Conservation (phyloP, 2,329 filamentous ascomycete genomes). For the Microascus cirrosus region DNA sequence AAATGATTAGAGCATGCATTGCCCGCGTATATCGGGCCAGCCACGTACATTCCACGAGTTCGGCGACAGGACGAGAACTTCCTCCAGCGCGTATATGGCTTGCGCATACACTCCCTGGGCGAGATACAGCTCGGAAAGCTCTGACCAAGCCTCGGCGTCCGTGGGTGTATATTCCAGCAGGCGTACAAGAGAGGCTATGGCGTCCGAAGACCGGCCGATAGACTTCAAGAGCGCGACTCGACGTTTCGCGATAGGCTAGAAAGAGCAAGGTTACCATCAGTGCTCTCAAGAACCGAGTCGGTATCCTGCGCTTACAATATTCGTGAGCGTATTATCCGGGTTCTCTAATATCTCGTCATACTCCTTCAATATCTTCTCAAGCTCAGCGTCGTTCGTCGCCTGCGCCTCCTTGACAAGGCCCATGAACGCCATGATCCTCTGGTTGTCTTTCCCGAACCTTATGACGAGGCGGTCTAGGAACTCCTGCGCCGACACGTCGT, state of each 20-base stretch:
- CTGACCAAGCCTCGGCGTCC: slow-evolving; percentile 87
- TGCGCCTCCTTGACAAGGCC: slow-evolving; percentile 79
- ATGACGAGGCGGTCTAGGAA: slow-evolving; percentile 65
- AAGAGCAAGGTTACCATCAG: neutral
- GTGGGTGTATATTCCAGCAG: slow-evolving; percentile 77
- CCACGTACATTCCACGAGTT: slow-evolving; percentile 86
- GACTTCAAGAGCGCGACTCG: slow-evolving; percentile 69
- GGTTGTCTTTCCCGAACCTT: slow-evolving; percentile 76
- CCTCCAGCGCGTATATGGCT: slow-evolving; percentile 79
- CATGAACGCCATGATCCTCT: slow-evolving; percentile 72
- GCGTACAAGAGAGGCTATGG: slow-evolving; percentile 60
- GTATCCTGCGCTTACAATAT: slow-evolving; percentile 50
- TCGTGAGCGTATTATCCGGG: slow-evolving; percentile 51
- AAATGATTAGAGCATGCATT: neutral
- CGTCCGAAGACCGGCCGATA: slow-evolving; percentile 58
- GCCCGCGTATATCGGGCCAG: neutral
- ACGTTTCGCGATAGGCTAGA: slow-evolving; percentile 72
- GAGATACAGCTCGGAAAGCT: slow-evolving; percentile 80
- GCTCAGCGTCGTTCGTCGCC: slow-evolving; percentile 51
- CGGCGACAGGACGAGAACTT: slow-evolving; percentile 74
- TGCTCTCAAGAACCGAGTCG: neutral
- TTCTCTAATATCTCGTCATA: slow-evolving; percentile 62
- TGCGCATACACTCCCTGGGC: slow-evolving; percentile 69
- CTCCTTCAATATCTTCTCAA: slow-evolving; percentile 60
- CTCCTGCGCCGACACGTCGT: slow-evolving; percentile 65